phyloP scores from a whole-genome alignment of 768 basidiomycete species.

The Sutorius australiensis region DNA sequence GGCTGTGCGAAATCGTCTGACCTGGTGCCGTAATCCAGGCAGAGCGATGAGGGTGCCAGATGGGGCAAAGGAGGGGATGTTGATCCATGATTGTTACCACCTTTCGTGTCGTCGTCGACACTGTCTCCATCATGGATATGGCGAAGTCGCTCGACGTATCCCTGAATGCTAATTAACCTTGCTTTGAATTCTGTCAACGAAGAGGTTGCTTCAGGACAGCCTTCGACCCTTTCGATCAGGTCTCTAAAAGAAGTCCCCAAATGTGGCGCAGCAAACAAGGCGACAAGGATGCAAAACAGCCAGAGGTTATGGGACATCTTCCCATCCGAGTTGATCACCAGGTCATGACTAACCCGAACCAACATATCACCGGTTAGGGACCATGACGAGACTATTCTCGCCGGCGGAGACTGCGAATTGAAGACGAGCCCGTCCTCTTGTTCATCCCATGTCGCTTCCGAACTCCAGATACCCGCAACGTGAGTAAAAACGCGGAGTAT shows the following conservation, averaged over 20 bases:
- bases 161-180: conserved; percentile 26
- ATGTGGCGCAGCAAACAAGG: conserved; percentile 15
- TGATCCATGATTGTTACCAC: conserved; percentile 23
- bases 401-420: conserved; percentile 22
- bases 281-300: conserved; percentile 38
- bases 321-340: conserved; percentile 50
- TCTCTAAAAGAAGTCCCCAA: conserved; percentile 13
- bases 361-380: conserved; percentile 13
- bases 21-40: conserved; percentile 19
- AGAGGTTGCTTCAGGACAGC: conserved; percentile 9
- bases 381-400: conserved; percentile 7
- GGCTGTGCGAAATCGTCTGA: conserved; percentile 14
- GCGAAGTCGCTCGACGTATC: conserved; percentile 18
- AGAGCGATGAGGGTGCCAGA: conserved; percentile 10
- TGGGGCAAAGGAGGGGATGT: conserved; percentile 20
- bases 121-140: conserved; percentile 14
- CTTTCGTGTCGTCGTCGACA: conserved; percentile 16
- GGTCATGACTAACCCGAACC: conserved; percentile 11
- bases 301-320: conserved; percentile 49
- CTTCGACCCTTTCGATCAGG: conserved; percentile 11
- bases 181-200: conserved; percentile 21
- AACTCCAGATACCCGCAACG: conserved; percentile 21
- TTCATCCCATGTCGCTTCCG: conserved; percentile 27
- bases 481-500: conserved; percentile 18
- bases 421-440: conserved; percentile 23